Conservation (phyloP, 2,329 filamentous ascomycete genomes). For the Pseudocercospora macadamiae region DNA sequence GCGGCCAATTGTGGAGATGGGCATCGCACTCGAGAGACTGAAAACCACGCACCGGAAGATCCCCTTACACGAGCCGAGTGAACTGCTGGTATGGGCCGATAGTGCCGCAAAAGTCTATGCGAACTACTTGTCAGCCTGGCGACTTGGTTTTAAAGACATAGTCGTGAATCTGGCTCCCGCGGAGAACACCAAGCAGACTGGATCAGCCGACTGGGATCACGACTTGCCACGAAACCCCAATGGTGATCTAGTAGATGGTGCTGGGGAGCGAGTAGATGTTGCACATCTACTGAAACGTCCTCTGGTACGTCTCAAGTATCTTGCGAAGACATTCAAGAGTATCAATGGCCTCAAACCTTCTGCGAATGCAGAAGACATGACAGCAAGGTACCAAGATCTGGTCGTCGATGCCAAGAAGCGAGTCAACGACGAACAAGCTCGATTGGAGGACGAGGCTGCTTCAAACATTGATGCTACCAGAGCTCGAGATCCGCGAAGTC, state of each 20-base stretch:
- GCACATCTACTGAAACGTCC: constrained; percentile 90
- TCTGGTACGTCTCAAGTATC: constrained; percentile 82
- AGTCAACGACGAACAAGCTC: constrained; percentile 71
- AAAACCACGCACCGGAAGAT: constrained; percentile 79
- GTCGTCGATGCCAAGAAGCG: constrained; percentile 76
- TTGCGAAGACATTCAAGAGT: constrained; percentile 79
- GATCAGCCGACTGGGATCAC: constrained; percentile 56
- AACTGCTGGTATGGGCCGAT: constrained; percentile 79
- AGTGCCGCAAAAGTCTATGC: constrained; percentile 77
- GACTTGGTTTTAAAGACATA: constrained; percentile 90
- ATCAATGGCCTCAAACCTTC: constrained; percentile 60
- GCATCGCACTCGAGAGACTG: constrained; percentile 81
- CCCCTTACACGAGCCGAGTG: constrained; percentile 71
- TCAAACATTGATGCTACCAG: constrained; percentile 79
- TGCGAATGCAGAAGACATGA: constrained; percentile 61
- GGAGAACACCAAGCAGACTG: constrained; percentile 46
- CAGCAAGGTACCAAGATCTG: constrained; percentile 68
- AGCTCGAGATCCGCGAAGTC: constrained; percentile 75
- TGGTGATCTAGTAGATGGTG: constrained; percentile 61
- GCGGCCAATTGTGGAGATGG: constrained; percentile 92
- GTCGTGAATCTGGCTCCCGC: constrained; percentile 88
- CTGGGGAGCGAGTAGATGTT: constrained; percentile 91
- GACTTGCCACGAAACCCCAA: constrained; percentile 61
- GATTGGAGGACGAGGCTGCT: constrained; percentile 84
- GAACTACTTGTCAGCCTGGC: constrained; percentile 85